A percentile compares a stretch with the other conserved stretches of the same genome.
Evolutionary conservation across 441 rosid genomes (phyloP).

Genomic region (Gossypium gossypioides): DNA sequence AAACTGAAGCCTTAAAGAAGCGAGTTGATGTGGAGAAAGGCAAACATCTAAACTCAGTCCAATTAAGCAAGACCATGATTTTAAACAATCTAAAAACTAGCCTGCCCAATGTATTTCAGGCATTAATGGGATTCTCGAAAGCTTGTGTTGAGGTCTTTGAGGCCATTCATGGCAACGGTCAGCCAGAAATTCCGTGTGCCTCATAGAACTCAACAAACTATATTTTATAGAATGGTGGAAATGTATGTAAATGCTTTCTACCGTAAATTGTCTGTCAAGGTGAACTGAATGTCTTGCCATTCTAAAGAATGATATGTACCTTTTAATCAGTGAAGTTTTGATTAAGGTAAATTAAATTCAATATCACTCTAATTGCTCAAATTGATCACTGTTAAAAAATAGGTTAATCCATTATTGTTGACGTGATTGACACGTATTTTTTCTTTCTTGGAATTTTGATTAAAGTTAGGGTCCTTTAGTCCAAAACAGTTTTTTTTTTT

Average conservation of each 20-base stretch:
- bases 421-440: no score
- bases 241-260: neutral
- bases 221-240: neutral
- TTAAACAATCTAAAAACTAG: slow-evolving; percentile 58
- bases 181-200: slow-evolving; percentile 22
- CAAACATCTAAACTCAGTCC: slow-evolving; percentile 39
- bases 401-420: no score
- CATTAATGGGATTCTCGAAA: slow-evolving; percentile 50
- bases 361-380: no score
- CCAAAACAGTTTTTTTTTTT: slow-evolving; percentile 9
- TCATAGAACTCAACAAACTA: slow-evolving; percentile 25
- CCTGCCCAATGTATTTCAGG: slow-evolving; percentile 74
- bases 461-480: no score
- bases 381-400: no score
- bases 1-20: slow-evolving; percentile 48
- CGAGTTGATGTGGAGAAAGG: slow-evolving; percentile 46
- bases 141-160: slow-evolving; percentile 52
- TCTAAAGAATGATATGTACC: neutral
- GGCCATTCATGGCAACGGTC: slow-evolving; percentile 31
- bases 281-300: neutral
- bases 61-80: slow-evolving; percentile 51
- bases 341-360: neutral
- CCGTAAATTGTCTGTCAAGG: neutral
- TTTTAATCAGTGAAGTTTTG: neutral
- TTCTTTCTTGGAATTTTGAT: no score